Percentiles rank a stretch among this genome's conserved stretches.
Evolutionary conservation across 148 eudicot genomes (phyloP).

Genomic region (Mesembryanthemum crystallinum): DNA sequence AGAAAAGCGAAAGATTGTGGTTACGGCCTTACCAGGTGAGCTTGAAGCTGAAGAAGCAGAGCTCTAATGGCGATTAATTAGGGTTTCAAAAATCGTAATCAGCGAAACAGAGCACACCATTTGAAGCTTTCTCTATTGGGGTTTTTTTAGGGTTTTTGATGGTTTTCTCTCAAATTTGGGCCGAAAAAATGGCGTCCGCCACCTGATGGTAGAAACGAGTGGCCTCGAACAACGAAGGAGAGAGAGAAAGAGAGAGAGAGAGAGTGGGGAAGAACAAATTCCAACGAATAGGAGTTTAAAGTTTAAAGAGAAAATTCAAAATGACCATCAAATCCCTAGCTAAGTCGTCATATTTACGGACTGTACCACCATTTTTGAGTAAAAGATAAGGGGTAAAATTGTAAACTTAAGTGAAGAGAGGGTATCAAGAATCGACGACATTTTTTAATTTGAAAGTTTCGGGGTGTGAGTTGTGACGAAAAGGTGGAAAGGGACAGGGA

Average conservation of each 20-base stretch:
- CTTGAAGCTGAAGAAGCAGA: slow-evolving; percentile 14
- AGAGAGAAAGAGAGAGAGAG: background rate
- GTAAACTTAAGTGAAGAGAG: slow-evolving; percentile 9
- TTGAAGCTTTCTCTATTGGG: background rate
- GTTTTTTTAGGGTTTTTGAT: background rate
- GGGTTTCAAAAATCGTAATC: slow-evolving; percentile 28
- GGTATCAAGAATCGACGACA: background rate
- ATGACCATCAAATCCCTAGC: background rate
- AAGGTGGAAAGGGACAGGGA: slow-evolving; percentile 22
- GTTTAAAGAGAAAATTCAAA: too few species aligned
- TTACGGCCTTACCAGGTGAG: slow-evolving; percentile 28
- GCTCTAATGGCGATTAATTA: slow-evolving; percentile 13
- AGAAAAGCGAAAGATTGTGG: background rate
- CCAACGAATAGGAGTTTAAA: too few species aligned
- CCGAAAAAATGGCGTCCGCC: slow-evolving; percentile 31
- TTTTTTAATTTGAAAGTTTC: slow-evolving; percentile 11
- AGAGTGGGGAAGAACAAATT: slow-evolving; percentile 2
- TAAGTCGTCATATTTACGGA: background rate
- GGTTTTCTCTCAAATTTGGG: slow-evolving; percentile 17
- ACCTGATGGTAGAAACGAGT: slow-evolving; percentile 34
- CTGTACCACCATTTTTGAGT: background rate
- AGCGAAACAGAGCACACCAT: slow-evolving; percentile 19
- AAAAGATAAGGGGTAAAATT: slow-evolving; percentile 8
- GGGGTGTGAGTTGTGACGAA: slow-evolving; percentile 17
- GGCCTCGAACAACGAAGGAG: slow-evolving; percentile 25